Conservation (phyloP, 1,139 yeast genomes). For the Candida labiduridarum region DNA sequence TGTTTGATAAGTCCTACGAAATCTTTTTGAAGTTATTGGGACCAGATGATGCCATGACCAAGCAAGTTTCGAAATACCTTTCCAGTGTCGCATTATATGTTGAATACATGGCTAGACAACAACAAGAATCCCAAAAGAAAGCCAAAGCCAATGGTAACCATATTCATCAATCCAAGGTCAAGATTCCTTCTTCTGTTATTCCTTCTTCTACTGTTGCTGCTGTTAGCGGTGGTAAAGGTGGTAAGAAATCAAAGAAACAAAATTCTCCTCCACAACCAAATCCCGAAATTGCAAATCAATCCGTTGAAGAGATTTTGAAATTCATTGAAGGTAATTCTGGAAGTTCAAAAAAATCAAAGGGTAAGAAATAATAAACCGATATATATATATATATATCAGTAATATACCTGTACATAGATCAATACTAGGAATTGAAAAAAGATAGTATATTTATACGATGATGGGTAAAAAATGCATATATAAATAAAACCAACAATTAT, state of each 20-base stretch:
- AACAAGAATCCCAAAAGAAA: conserved; percentile 28
- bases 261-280: conserved; percentile 38
- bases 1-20: conserved; percentile 53
- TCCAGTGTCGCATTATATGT: conserved; percentile 49
- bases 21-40: conserved; percentile 62
- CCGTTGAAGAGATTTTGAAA: conserved; percentile 68
- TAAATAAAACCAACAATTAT: conserved; percentile 4
- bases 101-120: conserved; percentile 35
- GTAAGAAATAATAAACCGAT: conserved; percentile 14
- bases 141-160: conserved; percentile 13
- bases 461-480: conserved; percentile 4
- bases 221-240: conserved; percentile 16
- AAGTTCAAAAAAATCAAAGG: conserved; percentile 17
- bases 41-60: conserved; percentile 60
- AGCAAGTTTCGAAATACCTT: conserved; percentile 65
- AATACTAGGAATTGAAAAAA: conserved; percentile 7
- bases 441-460: not conserved
- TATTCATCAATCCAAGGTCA: conserved; percentile 14
- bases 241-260: conserved; percentile 25
- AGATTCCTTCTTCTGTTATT: conserved; percentile 20
- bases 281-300: conserved; percentile 59
- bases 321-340: conserved; percentile 58
- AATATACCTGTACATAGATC: conserved; percentile 16
- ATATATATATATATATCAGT: not conserved
- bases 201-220: conserved; percentile 11